Base-by-base conservation (phyloP, 129 eudicot genomes). In the Scalesia atractyloides region DNA sequence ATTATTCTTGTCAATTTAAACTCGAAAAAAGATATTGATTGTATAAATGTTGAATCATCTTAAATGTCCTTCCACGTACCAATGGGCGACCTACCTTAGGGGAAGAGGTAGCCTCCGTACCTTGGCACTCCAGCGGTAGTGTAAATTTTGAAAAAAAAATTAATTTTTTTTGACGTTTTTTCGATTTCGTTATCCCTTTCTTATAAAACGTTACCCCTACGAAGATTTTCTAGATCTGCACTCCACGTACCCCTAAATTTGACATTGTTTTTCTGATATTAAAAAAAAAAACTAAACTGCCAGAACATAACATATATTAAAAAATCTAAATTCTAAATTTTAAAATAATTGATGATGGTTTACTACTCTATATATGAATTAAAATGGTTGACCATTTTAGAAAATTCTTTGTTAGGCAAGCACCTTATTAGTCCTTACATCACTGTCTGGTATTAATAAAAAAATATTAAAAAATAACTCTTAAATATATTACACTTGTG, bases 311-410 rank as follows among this genome's bases (percentile, higher is more conserved):
- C 12, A n/a, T n/a, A 15, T 46, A 67, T 12, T 41, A 66, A 13
- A 13, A 37, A 57, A 20, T 19, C 4, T 10, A 13, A 4, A 17
- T 12, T 56, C 14, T 15, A 19, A 41, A 59, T 18, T 56, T 37
- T 33, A 24, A 39, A 24, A 72, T 57, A 44, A 56, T 39, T 72
- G 58, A 48, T 16, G 77, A 73, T 24, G 61, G 47, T 30, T 49
- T 34, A n/a, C 26, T 20, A 24, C 17, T 46, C 44, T 10, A 20
- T n/a, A 47, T 62, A 73, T 30, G 20, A 12, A 73, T 36, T 64
- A 74, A 72, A 36, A 50, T 36, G 39, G 64, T 74, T 74, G 79
- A 74, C 79, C 54, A 34, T 50, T 62, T 65, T 74, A 37, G 70
- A 74, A 30, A 61, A 74, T 19, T 5, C 2, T 36, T 48, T 74